phyloP scores from a whole-genome alignment of 2,329 filamentous ascomycete species.

The Apiospora sp. region DNA sequence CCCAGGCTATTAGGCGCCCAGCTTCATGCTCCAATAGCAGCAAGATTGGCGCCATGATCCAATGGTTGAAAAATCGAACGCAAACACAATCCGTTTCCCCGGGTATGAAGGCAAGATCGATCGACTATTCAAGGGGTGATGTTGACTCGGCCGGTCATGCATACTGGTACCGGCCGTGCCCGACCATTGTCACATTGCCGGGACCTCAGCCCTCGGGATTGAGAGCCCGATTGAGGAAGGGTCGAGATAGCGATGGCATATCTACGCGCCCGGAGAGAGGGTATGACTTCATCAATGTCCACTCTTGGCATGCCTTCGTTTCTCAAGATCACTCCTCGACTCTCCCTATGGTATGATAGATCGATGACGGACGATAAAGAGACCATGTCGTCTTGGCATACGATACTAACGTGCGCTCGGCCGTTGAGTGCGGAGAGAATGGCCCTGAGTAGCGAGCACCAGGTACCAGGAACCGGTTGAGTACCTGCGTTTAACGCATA shows the following conservation, averaged over 20 bases:
- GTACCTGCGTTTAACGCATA: not conserved
- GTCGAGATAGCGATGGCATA: not conserved
- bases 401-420: not conserved
- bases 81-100: not conserved
- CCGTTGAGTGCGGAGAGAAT: not conserved
- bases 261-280: not conserved
- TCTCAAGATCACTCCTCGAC: not conserved
- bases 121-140: not conserved
- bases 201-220: not conserved
- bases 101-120: constrained; percentile 8
- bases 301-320: not conserved
- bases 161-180: not conserved
- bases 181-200: not conserved
- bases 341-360: not conserved
- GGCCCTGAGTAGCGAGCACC: not conserved
- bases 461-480: not conserved
- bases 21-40: not conserved
- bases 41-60: not conserved
- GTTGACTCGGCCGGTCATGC: constrained; percentile 7
- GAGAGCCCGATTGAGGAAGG: constrained; percentile 13
- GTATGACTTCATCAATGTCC: not conserved
- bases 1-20: not conserved
- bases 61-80: not conserved
- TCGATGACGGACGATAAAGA: not conserved
- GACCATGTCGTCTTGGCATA: not conserved